Base-by-base conservation (phyloP, 306 rosid genomes). In the Gastrolobium villosum region DNA sequence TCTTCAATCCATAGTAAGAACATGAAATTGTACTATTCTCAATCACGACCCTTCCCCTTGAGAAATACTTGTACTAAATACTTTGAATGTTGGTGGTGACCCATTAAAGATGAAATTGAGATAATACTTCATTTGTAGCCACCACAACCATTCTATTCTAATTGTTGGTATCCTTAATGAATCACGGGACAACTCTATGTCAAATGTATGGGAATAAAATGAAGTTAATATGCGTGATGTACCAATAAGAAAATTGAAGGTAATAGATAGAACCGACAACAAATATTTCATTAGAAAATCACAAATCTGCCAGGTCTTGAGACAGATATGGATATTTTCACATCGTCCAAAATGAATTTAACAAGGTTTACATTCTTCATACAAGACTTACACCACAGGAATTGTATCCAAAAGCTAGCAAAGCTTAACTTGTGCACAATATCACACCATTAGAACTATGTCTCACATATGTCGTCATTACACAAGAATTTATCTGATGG, bases 1-100 rank as follows among this genome's bases (percentile, higher is more conserved):
- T 90, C 86, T 91, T 93, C 79, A 85, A 81, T 73, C 96, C 97
- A 45, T 28, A 89, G 41, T 86, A 78, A 66, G 59, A 31, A 78
- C 46, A 20, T 55, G 36, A 55, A 65, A 36, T 32, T 35, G 15
- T 62, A 53, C 40, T 64, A 46, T 28, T 32, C 45, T 28, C 54
- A 30, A 49, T 10, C 40, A 65, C 80, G 7, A 37, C 5, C 65
- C 4, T 4, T 0, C 30, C 5, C 65, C 4, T 4, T 0, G 46
- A 20, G 26, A 20, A 20, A 20, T 20, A 20, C 26, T 20, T 20
- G 26, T 20, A 20, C 26, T 20, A 20, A 20, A 20, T 20, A 20
- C 56, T 11, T 20, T 32, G 48, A 8, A 2, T 48, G 36, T 28
- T 57, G 4, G 20, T n/a, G 13, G 26, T 48, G 54, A 32, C 7